Conservation (phyloP, 495 filamentous ascomycete species). For the Penicillium ochrochloron region DNA sequence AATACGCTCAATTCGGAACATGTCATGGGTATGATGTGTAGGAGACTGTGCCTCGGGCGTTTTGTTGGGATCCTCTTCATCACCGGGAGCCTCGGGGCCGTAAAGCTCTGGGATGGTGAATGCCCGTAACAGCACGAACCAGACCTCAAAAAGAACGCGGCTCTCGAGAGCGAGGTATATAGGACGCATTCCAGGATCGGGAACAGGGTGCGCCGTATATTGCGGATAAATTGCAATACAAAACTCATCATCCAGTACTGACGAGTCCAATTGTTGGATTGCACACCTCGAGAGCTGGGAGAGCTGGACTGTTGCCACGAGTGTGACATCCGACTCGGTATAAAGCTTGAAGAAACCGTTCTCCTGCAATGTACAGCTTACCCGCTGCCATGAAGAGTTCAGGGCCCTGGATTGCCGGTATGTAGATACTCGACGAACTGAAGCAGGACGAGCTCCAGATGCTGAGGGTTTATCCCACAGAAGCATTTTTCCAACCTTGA, state of each 20-base stretch:
- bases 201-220: slow-evolving; percentile 69
- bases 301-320: slow-evolving; percentile 84
- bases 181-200: slow-evolving; percentile 49
- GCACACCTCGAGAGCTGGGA: slow-evolving; percentile 87
- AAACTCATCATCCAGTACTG: slow-evolving; percentile 92
- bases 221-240: slow-evolving; percentile 91
- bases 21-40: slow-evolving; percentile 46
- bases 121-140: slow-evolving; percentile 91
- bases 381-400: slow-evolving; percentile 73
- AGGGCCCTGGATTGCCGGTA: slow-evolving; percentile 60
- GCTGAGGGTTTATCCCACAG: slow-evolving; percentile 73
- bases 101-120: slow-evolving; percentile 96
- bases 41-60: slow-evolving; percentile 32
- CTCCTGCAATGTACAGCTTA: slow-evolving; percentile 92
- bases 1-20: slow-evolving; percentile 71
- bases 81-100: slow-evolving; percentile 53
- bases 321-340: slow-evolving; percentile 76
- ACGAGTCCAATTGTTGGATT: slow-evolving; percentile 84
- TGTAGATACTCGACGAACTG: slow-evolving; percentile 50
- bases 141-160: slow-evolving; percentile 89
- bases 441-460: slow-evolving; percentile 46
- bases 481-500: slow-evolving; percentile 94
- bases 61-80: slow-evolving; percentile 28
- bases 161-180: slow-evolving; percentile 86
- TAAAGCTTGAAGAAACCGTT: slow-evolving; percentile 94